Evolutionary conservation across 2,329 filamentous ascomycete species (phyloP).

Genomic region (Phoma sp.): DNA sequence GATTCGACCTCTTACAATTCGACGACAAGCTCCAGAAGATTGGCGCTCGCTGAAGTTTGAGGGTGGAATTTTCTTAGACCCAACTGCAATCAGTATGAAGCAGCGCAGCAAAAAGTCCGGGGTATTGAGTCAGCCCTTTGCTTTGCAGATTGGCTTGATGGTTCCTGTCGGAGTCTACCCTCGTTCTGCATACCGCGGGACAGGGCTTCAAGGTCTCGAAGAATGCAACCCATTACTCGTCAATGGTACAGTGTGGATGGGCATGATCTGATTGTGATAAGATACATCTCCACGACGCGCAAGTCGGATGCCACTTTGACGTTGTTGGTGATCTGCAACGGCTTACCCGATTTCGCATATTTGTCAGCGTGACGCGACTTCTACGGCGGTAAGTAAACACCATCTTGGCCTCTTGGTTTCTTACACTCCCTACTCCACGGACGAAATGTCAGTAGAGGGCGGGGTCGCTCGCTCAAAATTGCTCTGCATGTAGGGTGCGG

Average conservation of each 20-base stretch:
- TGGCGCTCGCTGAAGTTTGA: too few relatives aligned
- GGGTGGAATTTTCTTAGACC: too few relatives aligned
- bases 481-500: background rate
- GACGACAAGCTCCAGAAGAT: too few relatives aligned
- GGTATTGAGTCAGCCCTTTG: background rate
- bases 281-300: too few relatives aligned
- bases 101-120: too few relatives aligned
- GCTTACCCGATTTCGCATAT: background rate
- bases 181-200: background rate
- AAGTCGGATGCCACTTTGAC: too few relatives aligned
- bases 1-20: background rate
- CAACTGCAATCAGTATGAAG: too few relatives aligned
- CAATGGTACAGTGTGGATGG: too few relatives aligned
- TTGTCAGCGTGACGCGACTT: conserved; percentile 3
- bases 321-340: too few relatives aligned
- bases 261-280: too few relatives aligned
- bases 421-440: background rate
- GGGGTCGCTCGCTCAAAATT: background rate
- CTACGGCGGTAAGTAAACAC: background rate
- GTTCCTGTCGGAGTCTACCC: background rate
- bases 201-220: too few relatives aligned
- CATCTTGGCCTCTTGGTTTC: background rate
- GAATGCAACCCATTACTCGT: too few relatives aligned
- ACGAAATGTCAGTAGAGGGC: background rate
- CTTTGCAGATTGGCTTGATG: background rate